phyloP scores from a whole-genome alignment of 1,139 yeast species.

The Candida tropicalis region DNA sequence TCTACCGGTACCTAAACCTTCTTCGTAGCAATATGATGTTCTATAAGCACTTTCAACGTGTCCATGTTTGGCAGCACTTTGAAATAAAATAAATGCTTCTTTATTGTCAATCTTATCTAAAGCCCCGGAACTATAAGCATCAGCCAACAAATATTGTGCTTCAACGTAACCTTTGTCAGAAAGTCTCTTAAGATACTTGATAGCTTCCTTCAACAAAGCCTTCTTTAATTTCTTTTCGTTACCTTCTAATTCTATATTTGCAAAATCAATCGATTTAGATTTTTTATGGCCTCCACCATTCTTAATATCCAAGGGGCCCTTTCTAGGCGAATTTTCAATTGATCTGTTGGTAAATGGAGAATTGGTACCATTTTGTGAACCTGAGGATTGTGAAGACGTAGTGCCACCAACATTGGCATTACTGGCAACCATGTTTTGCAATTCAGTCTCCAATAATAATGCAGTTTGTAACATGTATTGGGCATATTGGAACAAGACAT shows the following conservation, averaged over 20 bases:
- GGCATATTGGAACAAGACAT: constrained; percentile 84
- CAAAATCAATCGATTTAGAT: constrained; percentile 27
- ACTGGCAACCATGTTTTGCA: constrained; percentile 9
- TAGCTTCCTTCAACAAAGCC: constrained; percentile 75
- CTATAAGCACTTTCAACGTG: constrained; percentile 91
- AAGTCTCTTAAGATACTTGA: constrained; percentile 66
- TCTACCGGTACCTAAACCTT: constrained; percentile 89
- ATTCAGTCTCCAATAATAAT: constrained; percentile 49
- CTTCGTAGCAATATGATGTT: constrained; percentile 88
- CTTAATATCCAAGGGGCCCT: constrained; percentile 18
- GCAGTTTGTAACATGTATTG: constrained; percentile 91
- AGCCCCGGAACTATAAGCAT: constrained; percentile 85
- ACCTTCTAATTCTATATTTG: constrained; percentile 21
- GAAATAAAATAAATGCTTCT: constrained; percentile 77
- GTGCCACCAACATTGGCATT: constrained; percentile 7
- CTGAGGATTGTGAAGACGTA: constrained; percentile 18
- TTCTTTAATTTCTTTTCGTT: constrained; percentile 40
- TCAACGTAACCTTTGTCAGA: constrained; percentile 84
- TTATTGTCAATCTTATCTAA: constrained; percentile 80
- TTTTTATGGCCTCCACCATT: constrained; percentile 19
- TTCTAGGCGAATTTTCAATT: constrained; percentile 30
- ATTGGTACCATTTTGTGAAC: constrained; percentile 16
- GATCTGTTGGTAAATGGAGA: constrained; percentile 19
- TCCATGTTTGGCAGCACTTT: constrained; percentile 89
- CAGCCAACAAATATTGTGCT: constrained; percentile 89